Conservation (phyloP, 495 filamentous ascomycete genomes). For the Daldinia vernicosa region DNA sequence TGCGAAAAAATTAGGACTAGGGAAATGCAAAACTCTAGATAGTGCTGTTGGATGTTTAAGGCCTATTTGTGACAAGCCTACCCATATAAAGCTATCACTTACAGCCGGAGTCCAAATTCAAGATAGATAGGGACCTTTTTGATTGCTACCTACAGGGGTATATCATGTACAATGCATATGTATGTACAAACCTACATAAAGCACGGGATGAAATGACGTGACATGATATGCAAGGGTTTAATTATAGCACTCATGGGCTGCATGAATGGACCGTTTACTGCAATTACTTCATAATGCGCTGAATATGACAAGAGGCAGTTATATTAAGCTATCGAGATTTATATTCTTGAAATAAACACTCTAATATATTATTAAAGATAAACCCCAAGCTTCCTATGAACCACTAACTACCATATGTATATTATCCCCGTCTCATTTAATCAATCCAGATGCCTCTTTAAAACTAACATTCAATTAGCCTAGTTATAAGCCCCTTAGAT, state of each 20-base stretch:
- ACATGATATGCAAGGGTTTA: slow-evolving; percentile 8
- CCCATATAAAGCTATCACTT: neutral
- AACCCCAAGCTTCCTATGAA: neutral
- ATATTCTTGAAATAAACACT: too few species aligned
- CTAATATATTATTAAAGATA: neutral
- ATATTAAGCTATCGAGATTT: neutral
- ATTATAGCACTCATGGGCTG: neutral
- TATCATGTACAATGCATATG: neutral
- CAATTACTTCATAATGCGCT: neutral
- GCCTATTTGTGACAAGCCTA: neutral
- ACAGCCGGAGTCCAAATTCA: neutral
- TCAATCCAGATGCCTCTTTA: neutral
- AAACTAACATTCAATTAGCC: neutral
- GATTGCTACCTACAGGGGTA: neutral
- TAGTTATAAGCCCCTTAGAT: neutral
- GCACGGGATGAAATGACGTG: slow-evolving; percentile 2
- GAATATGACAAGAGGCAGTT: neutral
- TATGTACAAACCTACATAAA: slow-evolving; percentile 1
- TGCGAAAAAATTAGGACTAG: neutral
- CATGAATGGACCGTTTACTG: neutral
- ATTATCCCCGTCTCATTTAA: neutral
- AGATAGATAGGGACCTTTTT: slow-evolving; percentile 3
- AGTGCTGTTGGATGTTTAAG: neutral
- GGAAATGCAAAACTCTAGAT: too few species aligned
- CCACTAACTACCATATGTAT: neutral